Evolutionary conservation across 108 stramenopile species (phyloP).

Genomic region (Cyclotella kingstonii): DNA sequence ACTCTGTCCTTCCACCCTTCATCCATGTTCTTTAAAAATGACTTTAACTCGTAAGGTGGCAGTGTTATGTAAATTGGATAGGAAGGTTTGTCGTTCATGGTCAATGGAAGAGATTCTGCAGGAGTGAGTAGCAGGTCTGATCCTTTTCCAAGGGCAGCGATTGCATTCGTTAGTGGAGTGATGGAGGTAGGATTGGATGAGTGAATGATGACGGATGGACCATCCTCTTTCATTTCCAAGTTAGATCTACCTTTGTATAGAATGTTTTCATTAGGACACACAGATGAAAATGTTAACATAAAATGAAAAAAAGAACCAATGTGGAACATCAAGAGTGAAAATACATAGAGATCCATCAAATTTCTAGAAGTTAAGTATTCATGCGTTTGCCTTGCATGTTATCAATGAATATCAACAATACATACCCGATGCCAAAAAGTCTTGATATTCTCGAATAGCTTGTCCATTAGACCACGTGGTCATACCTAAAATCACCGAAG

Average conservation of each 20-base stretch:
- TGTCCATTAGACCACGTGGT: conserved; percentile 53
- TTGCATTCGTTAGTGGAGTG: conserved; percentile 47
- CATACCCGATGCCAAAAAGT: conserved; percentile 71
- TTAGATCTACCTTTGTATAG: conserved; percentile 46
- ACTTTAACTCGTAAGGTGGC: conserved; percentile 58
- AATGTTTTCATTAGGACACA: not conserved
- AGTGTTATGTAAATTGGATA: conserved; percentile 80
- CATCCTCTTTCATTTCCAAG: conserved; percentile 57
- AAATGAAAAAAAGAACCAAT: not conserved
- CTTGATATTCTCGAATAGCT: conserved; percentile 37
- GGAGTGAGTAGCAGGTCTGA: conserved; percentile 66
- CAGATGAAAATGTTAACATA: not conserved
- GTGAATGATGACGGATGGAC: conserved; percentile 66
- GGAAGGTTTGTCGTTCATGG: conserved; percentile 41
- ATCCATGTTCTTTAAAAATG: conserved; percentile 60
- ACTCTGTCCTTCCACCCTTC: conserved; percentile 48
- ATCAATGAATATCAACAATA: not conserved
- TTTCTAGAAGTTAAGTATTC: too few relatives aligned
- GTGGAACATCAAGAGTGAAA: too few relatives aligned
- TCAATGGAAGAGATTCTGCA: conserved; percentile 47
- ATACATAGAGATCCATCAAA: too few relatives aligned
- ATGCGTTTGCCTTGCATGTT: too few relatives aligned
- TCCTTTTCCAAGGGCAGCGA: conserved; percentile 57
- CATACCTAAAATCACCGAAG: conserved; percentile 22
- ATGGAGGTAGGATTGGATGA: conserved; percentile 40